A percentile compares a stretch with the other conserved stretches of the same genome.
Evolutionary conservation across 306 rosid species (phyloP).

Genomic region (Heteromeles arbutifolia): DNA sequence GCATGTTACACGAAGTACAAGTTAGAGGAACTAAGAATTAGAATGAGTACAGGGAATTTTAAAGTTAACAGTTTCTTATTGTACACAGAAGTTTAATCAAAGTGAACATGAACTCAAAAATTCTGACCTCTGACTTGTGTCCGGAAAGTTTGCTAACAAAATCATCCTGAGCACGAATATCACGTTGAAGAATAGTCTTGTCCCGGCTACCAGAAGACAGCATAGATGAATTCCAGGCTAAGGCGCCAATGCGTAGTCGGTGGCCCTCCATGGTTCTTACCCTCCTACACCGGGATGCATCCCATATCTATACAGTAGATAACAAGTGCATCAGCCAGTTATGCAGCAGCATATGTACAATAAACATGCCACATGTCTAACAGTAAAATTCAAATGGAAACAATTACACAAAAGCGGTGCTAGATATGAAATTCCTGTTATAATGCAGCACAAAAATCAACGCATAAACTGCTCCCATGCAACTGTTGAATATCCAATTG

Average conservation of each 20-base stretch:
- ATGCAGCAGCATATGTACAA: neutral
- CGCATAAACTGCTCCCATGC: neutral
- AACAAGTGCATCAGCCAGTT: constrained; percentile 16
- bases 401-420: constrained; percentile 8
- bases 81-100: constrained; percentile 9
- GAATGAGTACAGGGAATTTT: neutral
- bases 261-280: constrained; percentile 85
- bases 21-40: neutral
- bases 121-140: constrained; percentile 84
- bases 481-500: neutral
- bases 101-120: constrained; percentile 12
- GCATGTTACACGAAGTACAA: neutral
- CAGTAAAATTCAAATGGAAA: neutral
- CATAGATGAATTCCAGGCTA: constrained; percentile 85
- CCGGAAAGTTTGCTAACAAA: constrained; percentile 82
- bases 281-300: constrained; percentile 83
- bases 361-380: neutral
- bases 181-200: constrained; percentile 85
- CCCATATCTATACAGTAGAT: constrained; percentile 70
- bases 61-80: neutral
- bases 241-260: constrained; percentile 72
- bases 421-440: neutral
- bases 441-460: neutral
- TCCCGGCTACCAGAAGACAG: constrained; percentile 88
- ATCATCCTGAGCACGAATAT: constrained; percentile 83